Evolutionary conservation across 106 monocot genomes (phyloP), one percentile per base, ranked within the genome.

Genomic region (Xerophyta viscosa): DNA sequence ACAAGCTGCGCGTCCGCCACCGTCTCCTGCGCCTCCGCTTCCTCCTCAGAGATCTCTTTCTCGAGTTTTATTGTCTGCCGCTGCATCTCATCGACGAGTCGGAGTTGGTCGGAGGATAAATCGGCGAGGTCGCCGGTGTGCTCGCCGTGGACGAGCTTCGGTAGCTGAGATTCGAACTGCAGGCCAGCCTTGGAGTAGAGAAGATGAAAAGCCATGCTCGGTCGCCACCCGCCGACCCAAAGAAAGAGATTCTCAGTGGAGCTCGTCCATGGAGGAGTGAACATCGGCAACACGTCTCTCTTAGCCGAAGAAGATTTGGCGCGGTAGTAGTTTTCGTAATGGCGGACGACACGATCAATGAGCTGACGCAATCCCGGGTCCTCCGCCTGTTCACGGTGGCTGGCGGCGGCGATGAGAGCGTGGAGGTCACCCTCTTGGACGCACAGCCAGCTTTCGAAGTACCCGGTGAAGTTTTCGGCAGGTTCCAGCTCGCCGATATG

Each of bases 211-310:
- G 76, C 73, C 19, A 72, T 20, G 46, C 60, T 33, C 24, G 91
- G 86, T 19, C 78, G 72, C 91, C 91, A 86, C 5, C 86, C 91
- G 47, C 79, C 91, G 46, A 48, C 48, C 85, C 85, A 77, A 46
- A 73, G 52, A 58, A 77, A 77, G 49, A 75, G 57, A 14, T 70
- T 66, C 76, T 86, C 86, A 12, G 77, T 73, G 27, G 79, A 64
- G 52, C 54, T 71, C 54, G 65, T 66, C 91, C 91, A 92, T 1
- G 66, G 5, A 0, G 82, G 74, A 46, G 54, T 37, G 78, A 75
- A 82, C 70, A 82, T 80, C 4, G 39, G 59, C 1, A 54, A 36
- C 4, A 92, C 70, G 65, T 86, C 73, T 5, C 42, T 10, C 24
- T 54, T 44, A 0, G 82, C 82, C 14, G 59, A 51, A 15, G 56